Conservation (phyloP, 1,139 yeast genomes). For the Meyerozyma sp. region DNA sequence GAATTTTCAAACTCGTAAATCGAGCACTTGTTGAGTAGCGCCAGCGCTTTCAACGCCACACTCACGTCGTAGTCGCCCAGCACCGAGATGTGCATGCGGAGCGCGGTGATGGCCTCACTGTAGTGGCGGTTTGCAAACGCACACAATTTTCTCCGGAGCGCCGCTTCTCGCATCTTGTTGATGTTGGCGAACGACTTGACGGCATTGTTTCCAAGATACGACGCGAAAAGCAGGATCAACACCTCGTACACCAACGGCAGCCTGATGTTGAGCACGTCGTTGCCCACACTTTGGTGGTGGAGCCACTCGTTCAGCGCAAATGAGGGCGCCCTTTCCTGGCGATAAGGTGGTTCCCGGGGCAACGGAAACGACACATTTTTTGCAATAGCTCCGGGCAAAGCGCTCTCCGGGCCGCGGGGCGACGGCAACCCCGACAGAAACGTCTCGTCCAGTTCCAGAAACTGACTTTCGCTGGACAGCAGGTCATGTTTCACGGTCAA, state of each 20-base stretch:
- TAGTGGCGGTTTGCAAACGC: constrained; percentile 1
- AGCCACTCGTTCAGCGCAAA: neutral
- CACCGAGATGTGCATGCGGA: neutral
- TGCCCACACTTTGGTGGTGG: neutral
- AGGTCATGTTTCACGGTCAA: neutral
- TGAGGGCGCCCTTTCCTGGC: neutral
- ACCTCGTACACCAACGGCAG: neutral
- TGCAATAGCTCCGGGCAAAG: neutral
- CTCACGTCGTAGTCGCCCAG: constrained; percentile 13
- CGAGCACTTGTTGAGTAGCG: constrained; percentile 20
- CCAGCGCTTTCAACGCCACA: constrained; percentile 18
- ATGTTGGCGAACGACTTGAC: neutral
- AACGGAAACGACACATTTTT: neutral
- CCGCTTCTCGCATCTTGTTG: neutral
- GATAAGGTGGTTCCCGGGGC: neutral
- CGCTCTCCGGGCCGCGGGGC: neutral
- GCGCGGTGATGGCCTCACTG: constrained; percentile 1
- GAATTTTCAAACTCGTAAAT: constrained; percentile 19
- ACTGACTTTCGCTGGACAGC: neutral
- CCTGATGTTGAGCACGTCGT: neutral
- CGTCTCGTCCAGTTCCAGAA: neutral
- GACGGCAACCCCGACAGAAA: neutral
- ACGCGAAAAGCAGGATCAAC: neutral
- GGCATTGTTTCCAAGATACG: neutral
- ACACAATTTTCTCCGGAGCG: neutral